Evolutionary conservation across 768 basidiomycete species (phyloP), one percentile per base, ranked within the genome.

Genomic region (Leccinum boreale): DNA sequence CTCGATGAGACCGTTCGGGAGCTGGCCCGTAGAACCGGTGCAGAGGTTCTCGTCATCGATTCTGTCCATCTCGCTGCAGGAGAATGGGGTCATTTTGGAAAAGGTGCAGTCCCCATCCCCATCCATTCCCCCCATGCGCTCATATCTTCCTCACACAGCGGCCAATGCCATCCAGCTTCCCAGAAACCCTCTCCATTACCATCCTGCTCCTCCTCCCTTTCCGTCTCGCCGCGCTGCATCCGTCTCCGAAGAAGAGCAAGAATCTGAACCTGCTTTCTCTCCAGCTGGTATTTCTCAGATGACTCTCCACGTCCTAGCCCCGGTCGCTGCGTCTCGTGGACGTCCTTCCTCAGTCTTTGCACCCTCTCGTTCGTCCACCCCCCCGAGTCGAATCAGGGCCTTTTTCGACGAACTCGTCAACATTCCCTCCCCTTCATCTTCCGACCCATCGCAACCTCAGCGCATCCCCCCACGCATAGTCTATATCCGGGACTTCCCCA

Each of bases 1-100:
- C 79, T 94, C 21, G 88, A 90, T 66, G 83, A 85, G 19, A 90
- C 92, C 3, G 85, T 96, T 11, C 78, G 81, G 39, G 89, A 92
- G 68, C 74, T 95, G 61, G 92, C 91, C 5, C 79, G 81, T 50
- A 80, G 81, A 53, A 84, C 86, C 3, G 84, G 81, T 26, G 83
- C 92, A 19, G 95, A 97, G 61, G 86, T 97, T 11, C 78, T 95
- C 9, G 83, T 94, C 14, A 68, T 98, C 51, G 94, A 98, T 74
- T 78, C 88, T 3, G 85, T 87, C 9, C 90, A 94, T 58, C 77
- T 96, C 19, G 92, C 90, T 33, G 87, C 92, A 4, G 92, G 93
- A n/a, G 87, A 92, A 70, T 89, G 86, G 78, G 94, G 94, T 3
- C 78, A 81, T 19, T 92, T 92, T 70, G 93, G 94, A 26, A 82